Conservation (phyloP, 805 yeast genomes). For the Novakomyces olei region DNA sequence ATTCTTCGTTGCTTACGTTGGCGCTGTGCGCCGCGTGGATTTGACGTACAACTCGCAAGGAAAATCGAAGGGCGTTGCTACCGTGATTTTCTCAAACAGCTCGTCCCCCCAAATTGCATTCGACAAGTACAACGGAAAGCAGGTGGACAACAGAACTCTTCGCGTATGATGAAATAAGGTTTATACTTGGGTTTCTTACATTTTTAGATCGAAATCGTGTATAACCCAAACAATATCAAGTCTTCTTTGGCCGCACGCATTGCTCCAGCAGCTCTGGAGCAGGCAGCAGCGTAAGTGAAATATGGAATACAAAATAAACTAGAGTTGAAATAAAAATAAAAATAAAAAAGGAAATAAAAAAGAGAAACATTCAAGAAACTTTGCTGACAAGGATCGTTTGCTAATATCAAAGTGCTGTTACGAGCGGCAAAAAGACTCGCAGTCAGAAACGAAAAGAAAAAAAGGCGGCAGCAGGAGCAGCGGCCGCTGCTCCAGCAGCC, state of each 20-base stretch:
- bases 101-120: slow-evolving; percentile 61
- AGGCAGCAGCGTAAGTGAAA: too few species aligned
- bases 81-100: slow-evolving; percentile 48
- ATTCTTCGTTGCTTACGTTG: slow-evolving; percentile 70
- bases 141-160: slow-evolving; percentile 84
- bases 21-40: slow-evolving; percentile 52
- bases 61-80: slow-evolving; percentile 77
- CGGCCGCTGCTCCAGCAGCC: not conserved
- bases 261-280: slow-evolving; percentile 3
- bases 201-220: slow-evolving; percentile 40
- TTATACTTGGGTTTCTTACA: not conserved
- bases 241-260: slow-evolving; percentile 41
- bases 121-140: slow-evolving; percentile 71
- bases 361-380: too few species aligned
- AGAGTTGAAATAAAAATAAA: too few species aligned
- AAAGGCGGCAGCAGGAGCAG: slow-evolving; percentile 1
- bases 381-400: too few species aligned
- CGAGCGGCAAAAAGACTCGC: slow-evolving; percentile 2
- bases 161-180: slow-evolving; percentile 37
- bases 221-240: slow-evolving; percentile 45
- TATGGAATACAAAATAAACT: too few species aligned
- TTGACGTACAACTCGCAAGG: slow-evolving; percentile 74
- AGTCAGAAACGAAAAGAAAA: slow-evolving; percentile 7
- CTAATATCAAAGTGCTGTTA: too few species aligned
- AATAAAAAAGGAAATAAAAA: too few species aligned